Conservation (phyloP, 768 basidiomycete genomes). For the Dioszegia aurantiaca region DNA sequence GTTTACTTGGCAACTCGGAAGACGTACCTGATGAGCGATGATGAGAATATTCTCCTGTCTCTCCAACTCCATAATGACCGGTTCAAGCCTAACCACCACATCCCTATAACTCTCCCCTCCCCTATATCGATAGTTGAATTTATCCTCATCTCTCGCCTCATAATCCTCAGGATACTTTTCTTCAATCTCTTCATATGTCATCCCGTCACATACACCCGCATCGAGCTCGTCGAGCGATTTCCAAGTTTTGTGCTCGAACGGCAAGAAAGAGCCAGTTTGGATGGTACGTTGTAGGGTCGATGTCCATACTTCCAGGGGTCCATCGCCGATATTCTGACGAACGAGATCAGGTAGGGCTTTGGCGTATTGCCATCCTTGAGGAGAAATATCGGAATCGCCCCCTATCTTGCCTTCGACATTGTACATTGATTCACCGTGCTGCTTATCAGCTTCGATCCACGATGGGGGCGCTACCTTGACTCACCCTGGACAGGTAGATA, state of each 20-base stretch:
- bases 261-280: slow-evolving; percentile 77
- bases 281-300: slow-evolving; percentile 93
- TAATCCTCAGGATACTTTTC: slow-evolving; percentile 96
- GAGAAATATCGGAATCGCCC: slow-evolving; percentile 87
- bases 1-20: not conserved
- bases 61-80: slow-evolving; percentile 98
- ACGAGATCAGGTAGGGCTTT: slow-evolving; percentile 80
- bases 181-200: slow-evolving; percentile 99
- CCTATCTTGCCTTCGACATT: slow-evolving; percentile 97
- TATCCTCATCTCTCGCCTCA: slow-evolving; percentile 96
- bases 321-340: slow-evolving; percentile 84
- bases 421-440: slow-evolving; percentile 98
- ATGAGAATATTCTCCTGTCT: slow-evolving; percentile 95
- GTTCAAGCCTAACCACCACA: slow-evolving; percentile 89
- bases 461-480: slow-evolving; percentile 41
- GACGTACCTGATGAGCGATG: slow-evolving; percentile 80
- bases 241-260: slow-evolving; percentile 93
- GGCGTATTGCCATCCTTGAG: slow-evolving; percentile 80
- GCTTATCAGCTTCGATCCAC: slow-evolving; percentile 20
- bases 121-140: slow-evolving; percentile 97
- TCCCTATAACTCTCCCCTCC: slow-evolving; percentile 96
- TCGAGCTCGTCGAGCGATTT: slow-evolving; percentile 97
- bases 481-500: slow-evolving; percentile 91
- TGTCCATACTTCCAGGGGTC: slow-evolving; percentile 91
- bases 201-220: slow-evolving; percentile 97